These are phyloP conservation scores for Penicillium concentricum DNA, from an alignment of 2,329 filamentous ascomycete species.

Conservation along the genomic window DNA sequence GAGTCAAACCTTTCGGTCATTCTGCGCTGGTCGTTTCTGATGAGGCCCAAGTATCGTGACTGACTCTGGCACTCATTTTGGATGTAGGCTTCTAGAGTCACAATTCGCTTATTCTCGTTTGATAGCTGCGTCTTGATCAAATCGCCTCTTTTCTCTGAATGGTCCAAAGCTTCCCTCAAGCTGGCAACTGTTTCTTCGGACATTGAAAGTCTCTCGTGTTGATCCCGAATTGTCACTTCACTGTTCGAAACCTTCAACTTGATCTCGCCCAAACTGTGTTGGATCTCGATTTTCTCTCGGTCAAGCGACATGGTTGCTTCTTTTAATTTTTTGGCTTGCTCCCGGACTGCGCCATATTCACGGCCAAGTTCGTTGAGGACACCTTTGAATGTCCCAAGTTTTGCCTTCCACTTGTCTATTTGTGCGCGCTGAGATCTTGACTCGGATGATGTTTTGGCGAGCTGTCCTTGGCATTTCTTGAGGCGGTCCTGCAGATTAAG, in stretches of 20 bases:
- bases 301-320: conserved; percentile 22
- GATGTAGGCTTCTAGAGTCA: conserved; percentile 35
- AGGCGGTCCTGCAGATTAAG: conserved; percentile 26
- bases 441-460: conserved; percentile 24
- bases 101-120: conserved; percentile 31
- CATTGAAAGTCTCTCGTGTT: conserved; percentile 20
- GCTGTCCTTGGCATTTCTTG: conserved; percentile 12
- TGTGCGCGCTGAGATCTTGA: conserved; percentile 21
- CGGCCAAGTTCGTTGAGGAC: conserved; percentile 36
- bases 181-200: conserved; percentile 17
- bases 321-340: conserved; percentile 31
- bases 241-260: conserved; percentile 20
- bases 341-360: conserved; percentile 33
- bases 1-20: conserved; percentile 21
- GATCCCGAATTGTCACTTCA: conserved; percentile 16
- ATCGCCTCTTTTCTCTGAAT: conserved; percentile 22
- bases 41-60: conserved; percentile 17
- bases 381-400: conserved; percentile 31
- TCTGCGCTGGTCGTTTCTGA: conserved; percentile 26
- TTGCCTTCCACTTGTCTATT: conserved; percentile 36
- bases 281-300: conserved; percentile 27
- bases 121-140: conserved; percentile 21
- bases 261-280: conserved; percentile 24
- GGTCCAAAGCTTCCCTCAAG: conserved; percentile 26
- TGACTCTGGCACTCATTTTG: conserved; percentile 26